phyloP scores from a whole-genome alignment of 305 asterid species.

The Caryopteris hybrid region DNA sequence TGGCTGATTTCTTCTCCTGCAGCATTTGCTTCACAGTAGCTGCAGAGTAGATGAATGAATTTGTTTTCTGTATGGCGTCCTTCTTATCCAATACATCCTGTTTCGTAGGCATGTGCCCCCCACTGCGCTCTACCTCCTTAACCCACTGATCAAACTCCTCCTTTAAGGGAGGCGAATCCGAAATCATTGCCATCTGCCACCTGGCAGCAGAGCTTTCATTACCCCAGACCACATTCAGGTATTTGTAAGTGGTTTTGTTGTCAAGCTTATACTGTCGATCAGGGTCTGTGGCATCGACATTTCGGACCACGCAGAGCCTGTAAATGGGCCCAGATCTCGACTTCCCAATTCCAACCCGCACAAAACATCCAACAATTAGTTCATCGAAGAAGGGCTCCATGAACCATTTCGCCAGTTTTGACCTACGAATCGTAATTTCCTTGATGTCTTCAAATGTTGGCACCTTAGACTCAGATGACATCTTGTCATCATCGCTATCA shows the following conservation, averaged over 20 bases:
- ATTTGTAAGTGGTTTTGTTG: slow-evolving; percentile 84
- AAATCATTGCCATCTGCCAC: slow-evolving; percentile 99
- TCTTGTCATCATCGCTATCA: slow-evolving; percentile 88
- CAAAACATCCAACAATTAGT: slow-evolving; percentile 89
- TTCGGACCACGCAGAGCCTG: slow-evolving; percentile 80
- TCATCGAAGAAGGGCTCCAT: slow-evolving; percentile 99
- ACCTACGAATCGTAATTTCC: slow-evolving; percentile 84
- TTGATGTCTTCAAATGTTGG: slow-evolving; percentile 80
- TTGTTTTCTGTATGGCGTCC: slow-evolving; percentile 82
- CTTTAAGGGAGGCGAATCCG: slow-evolving; percentile 73
- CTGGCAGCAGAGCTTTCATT: slow-evolving; percentile 89
- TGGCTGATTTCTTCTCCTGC: slow-evolving; percentile 96
- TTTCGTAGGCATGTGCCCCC: slow-evolving; percentile 79
- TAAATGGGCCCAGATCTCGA: slow-evolving; percentile 82
- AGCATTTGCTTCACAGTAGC: slow-evolving; percentile 96
- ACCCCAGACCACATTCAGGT: slow-evolving; percentile 89
- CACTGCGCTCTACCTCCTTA: slow-evolving; percentile 77
- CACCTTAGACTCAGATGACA: slow-evolving; percentile 55
- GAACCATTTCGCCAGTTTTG: slow-evolving; percentile 89
- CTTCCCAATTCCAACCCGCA: slow-evolving; percentile 92
- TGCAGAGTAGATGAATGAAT: slow-evolving; percentile 79
- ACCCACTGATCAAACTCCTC: slow-evolving; percentile 93
- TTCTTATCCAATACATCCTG: slow-evolving; percentile 79
- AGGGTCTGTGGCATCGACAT: slow-evolving; percentile 78
- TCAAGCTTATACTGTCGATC: slow-evolving; percentile 84